Percentiles rank a stretch among this genome's conserved stretches.
Evolutionary conservation across 345 rosid genomes (phyloP).

Genomic region (Tarenaya hassleriana): DNA sequence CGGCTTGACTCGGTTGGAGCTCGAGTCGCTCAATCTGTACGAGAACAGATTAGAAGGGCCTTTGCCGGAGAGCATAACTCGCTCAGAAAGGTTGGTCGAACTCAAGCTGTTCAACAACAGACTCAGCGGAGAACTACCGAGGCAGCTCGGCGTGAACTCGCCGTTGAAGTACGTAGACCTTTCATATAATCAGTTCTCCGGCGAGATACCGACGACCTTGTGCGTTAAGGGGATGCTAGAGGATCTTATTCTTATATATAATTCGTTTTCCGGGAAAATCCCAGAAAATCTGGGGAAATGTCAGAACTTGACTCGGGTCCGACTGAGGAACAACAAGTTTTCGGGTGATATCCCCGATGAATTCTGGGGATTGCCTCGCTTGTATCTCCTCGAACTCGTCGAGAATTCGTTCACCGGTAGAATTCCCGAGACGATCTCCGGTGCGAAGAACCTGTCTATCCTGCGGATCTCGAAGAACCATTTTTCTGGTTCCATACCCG

Average conservation of each 20-base stretch:
- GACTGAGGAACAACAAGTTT: constrained; percentile 50
- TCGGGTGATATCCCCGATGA: constrained; percentile 51
- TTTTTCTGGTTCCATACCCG: constrained; percentile 58
- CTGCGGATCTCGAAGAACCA: constrained; percentile 50
- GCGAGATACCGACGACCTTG: constrained; percentile 50
- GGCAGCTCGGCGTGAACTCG: constrained; percentile 56
- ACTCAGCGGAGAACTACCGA: constrained; percentile 59
- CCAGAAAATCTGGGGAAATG: constrained; percentile 55
- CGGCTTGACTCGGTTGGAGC: constrained; percentile 49
- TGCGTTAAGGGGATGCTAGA: constrained; percentile 48
- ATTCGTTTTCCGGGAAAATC: constrained; percentile 62
- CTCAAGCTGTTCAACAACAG: constrained; percentile 67
- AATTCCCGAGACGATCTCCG: constrained; percentile 34
- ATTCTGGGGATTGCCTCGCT: constrained; percentile 70
- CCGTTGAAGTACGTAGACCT: constrained; percentile 46
- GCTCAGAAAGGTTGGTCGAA: constrained; percentile 47
- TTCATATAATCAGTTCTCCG: constrained; percentile 58
- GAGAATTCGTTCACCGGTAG: constrained; percentile 55
- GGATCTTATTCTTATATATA: constrained; percentile 53
- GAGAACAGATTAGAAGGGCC: constrained; percentile 65
- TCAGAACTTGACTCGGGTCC: constrained; percentile 54
- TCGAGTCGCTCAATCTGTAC: constrained; percentile 55
- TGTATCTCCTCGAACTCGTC: constrained; percentile 56
- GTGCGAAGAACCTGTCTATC: constrained; percentile 61
- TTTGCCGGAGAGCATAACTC: constrained; percentile 56